Conservation (phyloP, 768 basidiomycete species). For the Naganishia friedmannii region DNA sequence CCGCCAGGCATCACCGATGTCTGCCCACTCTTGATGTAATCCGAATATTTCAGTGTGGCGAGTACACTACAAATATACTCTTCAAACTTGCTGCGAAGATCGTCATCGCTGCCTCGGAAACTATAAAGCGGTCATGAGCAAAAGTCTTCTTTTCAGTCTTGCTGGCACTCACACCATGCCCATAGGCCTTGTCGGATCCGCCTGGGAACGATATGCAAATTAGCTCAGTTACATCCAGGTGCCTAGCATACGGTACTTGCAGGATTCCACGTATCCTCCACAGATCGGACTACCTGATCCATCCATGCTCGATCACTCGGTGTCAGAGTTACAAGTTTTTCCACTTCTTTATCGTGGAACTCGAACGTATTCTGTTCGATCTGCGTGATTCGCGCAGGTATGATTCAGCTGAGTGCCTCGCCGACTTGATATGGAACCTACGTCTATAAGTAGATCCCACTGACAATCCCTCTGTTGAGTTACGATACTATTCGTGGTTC, state of each 20-base stretch:
- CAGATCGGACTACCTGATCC: conserved; percentile 63
- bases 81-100: conserved; percentile 85
- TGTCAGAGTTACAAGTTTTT: conserved; percentile 74
- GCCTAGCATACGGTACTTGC: conserved; percentile 30
- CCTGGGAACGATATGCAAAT: conserved; percentile 54
- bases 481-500: conserved; percentile 91
- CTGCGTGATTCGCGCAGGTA: conserved; percentile 54
- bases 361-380: conserved; percentile 82
- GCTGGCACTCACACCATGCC: conserved; percentile 64
- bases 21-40: conserved; percentile 70
- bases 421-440: conserved; percentile 50
- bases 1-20: conserved; percentile 52
- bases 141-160: not conserved
- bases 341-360: conserved; percentile 76
- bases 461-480: conserved; percentile 78
- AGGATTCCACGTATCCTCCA: conserved; percentile 48
- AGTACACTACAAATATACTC: conserved; percentile 89
- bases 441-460: conserved; percentile 84
- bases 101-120: conserved; percentile 95
- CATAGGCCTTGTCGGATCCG: conserved; percentile 60
- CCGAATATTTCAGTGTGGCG: conserved; percentile 82
- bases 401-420: not conserved
- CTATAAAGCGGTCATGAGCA: conserved; percentile 51
- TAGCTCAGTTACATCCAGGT: not conserved
- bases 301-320: conserved; percentile 96